Percentiles rank a stretch among this genome's conserved stretches.
Conservation (phyloP, 176 grass and related monocot genomes). For the Zoysia pacifica region DNA sequence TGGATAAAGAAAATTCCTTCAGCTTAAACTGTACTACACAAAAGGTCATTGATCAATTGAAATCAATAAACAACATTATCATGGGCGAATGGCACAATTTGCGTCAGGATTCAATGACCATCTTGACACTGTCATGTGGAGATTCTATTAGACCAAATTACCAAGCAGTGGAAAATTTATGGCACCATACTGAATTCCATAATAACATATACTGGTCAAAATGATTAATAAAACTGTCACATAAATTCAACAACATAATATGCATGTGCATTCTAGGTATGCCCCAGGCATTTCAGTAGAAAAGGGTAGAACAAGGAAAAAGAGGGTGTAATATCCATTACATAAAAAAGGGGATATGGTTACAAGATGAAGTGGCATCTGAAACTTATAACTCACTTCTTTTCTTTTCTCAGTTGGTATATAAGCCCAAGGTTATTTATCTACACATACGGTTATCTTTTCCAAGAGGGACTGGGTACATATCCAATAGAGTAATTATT, state of each 20-base stretch:
- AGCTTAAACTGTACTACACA: neutral
- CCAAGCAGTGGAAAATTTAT: neutral
- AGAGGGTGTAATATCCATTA: too few species aligned
- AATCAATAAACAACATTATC: slow-evolving; percentile 20
- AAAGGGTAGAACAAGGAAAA: neutral
- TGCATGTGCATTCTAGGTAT: too few species aligned
- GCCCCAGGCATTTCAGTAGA: neutral
- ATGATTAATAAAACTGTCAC: neutral
- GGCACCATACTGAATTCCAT: neutral
- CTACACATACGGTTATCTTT: neutral
- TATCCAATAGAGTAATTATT: neutral
- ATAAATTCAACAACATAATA: neutral
- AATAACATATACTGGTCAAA: neutral
- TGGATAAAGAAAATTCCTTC: slow-evolving; percentile 31
- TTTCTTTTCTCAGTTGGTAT: neutral
- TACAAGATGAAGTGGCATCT: neutral
- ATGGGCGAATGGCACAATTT: slow-evolving; percentile 11
- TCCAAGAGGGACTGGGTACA: neutral
- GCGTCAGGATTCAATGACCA: neutral
- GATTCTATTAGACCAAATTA: neutral
- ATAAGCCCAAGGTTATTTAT: neutral
- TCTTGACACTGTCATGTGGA: too few species aligned
- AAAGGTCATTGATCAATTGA: neutral
- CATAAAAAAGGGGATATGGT: too few species aligned
- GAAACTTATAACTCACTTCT: neutral